Percentiles rank a stretch among this genome's conserved stretches.
phyloP scores from a whole-genome alignment of 169 alveolate genomes.

The Sarcocystis neurona region DNA sequence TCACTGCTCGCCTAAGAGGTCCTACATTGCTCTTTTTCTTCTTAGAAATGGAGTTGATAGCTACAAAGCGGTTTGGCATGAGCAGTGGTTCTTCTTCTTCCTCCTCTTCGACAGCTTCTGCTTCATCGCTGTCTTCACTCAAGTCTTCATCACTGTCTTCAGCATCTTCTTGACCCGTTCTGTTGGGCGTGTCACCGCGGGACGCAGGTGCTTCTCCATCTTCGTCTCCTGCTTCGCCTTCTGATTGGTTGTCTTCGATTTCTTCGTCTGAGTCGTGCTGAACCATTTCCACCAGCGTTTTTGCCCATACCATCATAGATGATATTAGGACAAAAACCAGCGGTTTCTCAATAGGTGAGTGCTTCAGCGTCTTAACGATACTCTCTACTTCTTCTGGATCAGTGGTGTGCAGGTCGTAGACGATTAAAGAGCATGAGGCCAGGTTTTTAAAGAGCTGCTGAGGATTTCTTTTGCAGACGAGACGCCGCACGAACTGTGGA shows the following conservation, averaged over 20 bases:
- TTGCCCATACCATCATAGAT: slow-evolving; percentile 86
- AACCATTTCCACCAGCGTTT: slow-evolving; percentile 69
- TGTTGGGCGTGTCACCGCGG: slow-evolving; percentile 5
- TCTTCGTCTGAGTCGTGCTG: slow-evolving; percentile 51
- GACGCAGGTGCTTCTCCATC: slow-evolving; percentile 58
- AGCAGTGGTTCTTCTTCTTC: slow-evolving; percentile 28
- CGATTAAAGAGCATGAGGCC: slow-evolving; percentile 60
- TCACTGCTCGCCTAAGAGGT: not conserved
- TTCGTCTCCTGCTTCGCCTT: slow-evolving; percentile 47
- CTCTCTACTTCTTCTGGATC: slow-evolving; percentile 79
- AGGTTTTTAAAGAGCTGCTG: slow-evolving; percentile 41
- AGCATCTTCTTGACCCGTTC: slow-evolving; percentile 49
- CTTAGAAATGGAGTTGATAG: not conserved
- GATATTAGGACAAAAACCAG: slow-evolving; percentile 80
- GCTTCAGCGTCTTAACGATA: slow-evolving; percentile 69
- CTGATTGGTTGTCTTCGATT: slow-evolving; percentile 40
- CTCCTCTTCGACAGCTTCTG: not conserved
- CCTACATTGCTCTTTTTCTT: not conserved
- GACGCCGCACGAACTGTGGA: slow-evolving; percentile 30
- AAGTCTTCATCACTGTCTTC: not conserved
- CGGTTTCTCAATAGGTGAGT: slow-evolving; percentile 51
- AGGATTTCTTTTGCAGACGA: slow-evolving; percentile 33
- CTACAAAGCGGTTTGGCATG: slow-evolving; percentile 9
- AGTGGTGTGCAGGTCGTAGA: slow-evolving; percentile 79
- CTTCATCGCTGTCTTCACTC: slow-evolving; percentile 14